Percentiles rank a stretch among this genome's conserved stretches.
Evolutionary conservation across 768 basidiomycete genomes (phyloP).

Genomic region (Leccinum obscurum): DNA sequence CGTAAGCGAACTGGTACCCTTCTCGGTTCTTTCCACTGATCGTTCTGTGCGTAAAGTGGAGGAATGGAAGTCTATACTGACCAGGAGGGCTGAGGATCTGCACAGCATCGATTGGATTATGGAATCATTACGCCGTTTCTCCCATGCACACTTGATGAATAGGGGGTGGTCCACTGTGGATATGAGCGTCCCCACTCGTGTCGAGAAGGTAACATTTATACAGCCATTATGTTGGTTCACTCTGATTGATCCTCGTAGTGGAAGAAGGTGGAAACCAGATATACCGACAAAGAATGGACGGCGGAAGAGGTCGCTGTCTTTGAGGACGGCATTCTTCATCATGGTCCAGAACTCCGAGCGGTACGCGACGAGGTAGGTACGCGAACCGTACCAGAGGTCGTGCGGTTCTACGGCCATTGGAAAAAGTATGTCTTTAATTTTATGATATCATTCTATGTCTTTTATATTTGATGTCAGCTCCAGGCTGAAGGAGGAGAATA

Average conservation of each 20-base stretch:
- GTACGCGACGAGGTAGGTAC: conserved; percentile 74
- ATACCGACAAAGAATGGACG: conserved; percentile 71
- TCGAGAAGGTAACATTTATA: conserved; percentile 57
- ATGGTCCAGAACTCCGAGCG: conserved; percentile 78
- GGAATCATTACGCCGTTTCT: conserved; percentile 70
- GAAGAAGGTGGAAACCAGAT: conserved; percentile 67
- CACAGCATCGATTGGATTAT: conserved; percentile 80
- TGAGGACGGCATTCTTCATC: conserved; percentile 69
- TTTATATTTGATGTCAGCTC: conserved; percentile 39
- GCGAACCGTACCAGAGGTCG: conserved; percentile 72
- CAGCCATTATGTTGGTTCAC: conserved; percentile 9
- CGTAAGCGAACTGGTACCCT: conserved; percentile 40
- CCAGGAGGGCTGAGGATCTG: conserved; percentile 50
- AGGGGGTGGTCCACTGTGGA: conserved; percentile 60
- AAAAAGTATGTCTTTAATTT: conserved; percentile 57
- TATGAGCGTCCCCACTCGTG: conserved; percentile 56
- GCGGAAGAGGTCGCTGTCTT: conserved; percentile 70
- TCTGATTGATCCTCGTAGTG: conserved; percentile 47
- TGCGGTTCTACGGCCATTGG: conserved; percentile 84
- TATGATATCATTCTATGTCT: conserved; percentile 5
- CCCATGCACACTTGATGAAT: conserved; percentile 61
- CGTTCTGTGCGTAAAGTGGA: conserved; percentile 50
- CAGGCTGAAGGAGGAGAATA: conserved; percentile 70
- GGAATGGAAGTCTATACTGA: conserved; percentile 56
- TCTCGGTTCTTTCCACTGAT: conserved; percentile 2